Percentiles rank a stretch among this genome's conserved stretches.
Conservation (phyloP, 306 rosid species). For the Cucurbita argyrosperma region DNA sequence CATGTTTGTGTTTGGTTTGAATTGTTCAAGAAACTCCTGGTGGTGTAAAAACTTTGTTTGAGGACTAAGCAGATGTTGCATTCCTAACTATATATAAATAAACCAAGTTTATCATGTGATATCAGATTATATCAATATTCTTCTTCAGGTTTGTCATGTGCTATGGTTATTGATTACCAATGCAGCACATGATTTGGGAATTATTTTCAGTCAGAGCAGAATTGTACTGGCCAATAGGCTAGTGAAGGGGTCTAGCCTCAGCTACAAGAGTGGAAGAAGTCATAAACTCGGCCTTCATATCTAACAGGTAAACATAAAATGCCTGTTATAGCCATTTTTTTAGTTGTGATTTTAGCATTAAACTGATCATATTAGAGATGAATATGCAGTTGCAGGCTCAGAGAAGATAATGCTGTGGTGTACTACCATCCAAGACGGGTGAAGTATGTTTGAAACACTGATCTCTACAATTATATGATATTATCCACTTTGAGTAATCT, state of each 20-base stretch:
- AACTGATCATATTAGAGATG: background rate
- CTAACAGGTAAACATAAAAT: conserved; percentile 33
- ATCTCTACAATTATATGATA: too few species aligned
- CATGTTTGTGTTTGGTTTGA: background rate
- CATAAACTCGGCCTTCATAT: conserved; percentile 40
- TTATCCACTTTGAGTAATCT: too few species aligned
- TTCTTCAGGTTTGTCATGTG: background rate
- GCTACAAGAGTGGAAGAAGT: conserved; percentile 43
- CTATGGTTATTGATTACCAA: background rate
- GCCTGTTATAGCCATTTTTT: too few species aligned
- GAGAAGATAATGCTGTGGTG: conserved; percentile 77
- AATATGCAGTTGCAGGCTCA: conserved; percentile 63
- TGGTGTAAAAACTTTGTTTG: background rate
- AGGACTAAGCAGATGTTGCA: background rate
- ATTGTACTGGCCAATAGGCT: background rate
- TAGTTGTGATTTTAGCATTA: too few species aligned
- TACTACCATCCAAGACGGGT: conserved; percentile 23
- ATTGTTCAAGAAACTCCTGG: conserved; percentile 1
- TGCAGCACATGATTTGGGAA: background rate
- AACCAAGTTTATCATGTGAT: background rate
- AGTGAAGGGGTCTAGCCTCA: conserved; percentile 8
- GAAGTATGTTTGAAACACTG: background rate
- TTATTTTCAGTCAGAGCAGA: background rate
- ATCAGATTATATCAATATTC: background rate
- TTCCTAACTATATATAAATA: background rate